These are phyloP conservation scores for Flammula alnicola DNA, from an alignment of 1,284 basidiomycete genomes.

Conservation along the genomic window DNA sequence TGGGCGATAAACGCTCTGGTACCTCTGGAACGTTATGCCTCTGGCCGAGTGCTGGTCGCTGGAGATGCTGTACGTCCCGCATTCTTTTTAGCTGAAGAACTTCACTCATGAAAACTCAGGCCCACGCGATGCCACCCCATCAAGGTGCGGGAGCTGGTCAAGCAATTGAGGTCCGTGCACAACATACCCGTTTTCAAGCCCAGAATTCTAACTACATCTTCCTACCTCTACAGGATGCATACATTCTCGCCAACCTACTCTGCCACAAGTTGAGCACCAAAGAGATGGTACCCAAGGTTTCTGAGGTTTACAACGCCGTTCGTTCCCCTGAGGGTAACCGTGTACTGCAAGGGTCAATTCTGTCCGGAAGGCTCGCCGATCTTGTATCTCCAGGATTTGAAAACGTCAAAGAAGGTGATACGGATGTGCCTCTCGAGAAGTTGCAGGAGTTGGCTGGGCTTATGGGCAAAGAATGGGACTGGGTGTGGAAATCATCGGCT, in stretches of 20 bases:
- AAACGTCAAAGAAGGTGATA: conserved; percentile 24
- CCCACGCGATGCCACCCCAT: conserved; percentile 8
- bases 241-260: conserved; percentile 50
- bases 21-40: not conserved
- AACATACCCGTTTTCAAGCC: no score
- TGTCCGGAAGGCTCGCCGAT: conserved; percentile 16
- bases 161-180: conserved; percentile 2
- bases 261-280: conserved; percentile 31
- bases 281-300: conserved; percentile 7
- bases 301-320: conserved; percentile 20
- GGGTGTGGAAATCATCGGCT: conserved; percentile 22
- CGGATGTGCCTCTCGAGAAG: conserved; percentile 11
- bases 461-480: conserved; percentile 13
- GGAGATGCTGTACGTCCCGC: conserved; percentile 7
- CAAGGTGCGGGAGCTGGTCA: conserved; percentile 7
- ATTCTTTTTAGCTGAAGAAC: no score
- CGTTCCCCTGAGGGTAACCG: conserved; percentile 22
- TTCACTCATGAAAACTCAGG: not conserved
- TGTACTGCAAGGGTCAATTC: conserved; percentile 17
- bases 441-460: conserved; percentile 11
- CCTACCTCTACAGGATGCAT: conserved; percentile 48
- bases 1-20: not conserved
- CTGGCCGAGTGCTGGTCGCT: not conserved
- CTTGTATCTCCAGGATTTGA: conserved; percentile 23
- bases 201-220: not conserved